These are phyloP conservation scores for Takashimella tepidaria DNA, from an alignment of 1,284 basidiomycete species.

Conservation along the genomic window DNA sequence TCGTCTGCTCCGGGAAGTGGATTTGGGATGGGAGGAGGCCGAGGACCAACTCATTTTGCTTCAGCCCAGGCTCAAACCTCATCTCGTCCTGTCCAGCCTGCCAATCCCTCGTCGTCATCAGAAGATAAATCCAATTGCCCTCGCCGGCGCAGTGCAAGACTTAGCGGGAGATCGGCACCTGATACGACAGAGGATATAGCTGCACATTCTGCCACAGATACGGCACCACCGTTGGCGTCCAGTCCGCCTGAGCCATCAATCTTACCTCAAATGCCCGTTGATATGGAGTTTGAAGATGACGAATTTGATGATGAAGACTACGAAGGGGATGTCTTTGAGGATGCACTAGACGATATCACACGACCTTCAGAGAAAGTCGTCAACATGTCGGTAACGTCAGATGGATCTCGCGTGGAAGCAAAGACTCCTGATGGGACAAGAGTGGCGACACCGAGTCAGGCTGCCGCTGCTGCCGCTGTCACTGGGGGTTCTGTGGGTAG, in stretches of 20 bases:
- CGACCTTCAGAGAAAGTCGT: constrained; percentile 69
- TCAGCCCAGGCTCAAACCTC: neutral
- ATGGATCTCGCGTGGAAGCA: constrained; percentile 85
- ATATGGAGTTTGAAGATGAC: constrained; percentile 51
- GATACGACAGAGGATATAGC: constrained; percentile 27
- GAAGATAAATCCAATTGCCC: constrained; percentile 1
- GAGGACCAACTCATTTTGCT: no score
- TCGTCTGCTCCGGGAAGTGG: constrained; percentile 36
- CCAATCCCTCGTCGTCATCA: constrained; percentile 12
- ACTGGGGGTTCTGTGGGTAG: no score
- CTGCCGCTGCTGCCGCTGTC: constrained; percentile 13
- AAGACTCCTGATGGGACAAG: constrained; percentile 94
- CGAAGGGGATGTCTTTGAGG: constrained; percentile 50
- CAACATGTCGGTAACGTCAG: constrained; percentile 75
- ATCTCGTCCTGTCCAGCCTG: neutral
- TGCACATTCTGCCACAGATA: no score
- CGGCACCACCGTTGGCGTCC: constrained; percentile 19
- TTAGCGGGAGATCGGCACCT: constrained; percentile 59
- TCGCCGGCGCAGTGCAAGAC: constrained; percentile 72
- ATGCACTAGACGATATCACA: constrained; percentile 57
- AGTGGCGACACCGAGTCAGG: constrained; percentile 72
- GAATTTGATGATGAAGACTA: constrained; percentile 73
- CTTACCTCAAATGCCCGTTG: constrained; percentile 33
- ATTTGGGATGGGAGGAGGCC: neutral
- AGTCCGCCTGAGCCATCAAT: constrained; percentile 20